These are phyloP conservation scores for Ophiocordyceps sinensis DNA, from an alignment of 2,329 filamentous ascomycete species.

Conservation along the genomic window DNA sequence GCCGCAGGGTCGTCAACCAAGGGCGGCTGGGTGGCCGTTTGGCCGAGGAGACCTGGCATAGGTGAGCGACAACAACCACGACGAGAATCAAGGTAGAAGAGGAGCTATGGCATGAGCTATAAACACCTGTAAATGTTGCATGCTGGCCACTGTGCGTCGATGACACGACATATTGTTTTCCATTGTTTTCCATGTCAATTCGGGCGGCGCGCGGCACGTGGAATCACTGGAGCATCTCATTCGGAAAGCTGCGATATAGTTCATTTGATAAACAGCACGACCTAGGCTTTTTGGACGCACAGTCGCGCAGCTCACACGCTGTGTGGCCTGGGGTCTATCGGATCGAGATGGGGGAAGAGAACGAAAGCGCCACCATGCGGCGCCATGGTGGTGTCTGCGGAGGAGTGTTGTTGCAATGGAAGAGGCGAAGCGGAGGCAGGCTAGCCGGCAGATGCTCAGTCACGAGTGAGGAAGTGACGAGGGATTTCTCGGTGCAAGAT, in stretches of 20 bases:
- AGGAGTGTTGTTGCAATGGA: too few relatives aligned
- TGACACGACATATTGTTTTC: conserved; percentile 10
- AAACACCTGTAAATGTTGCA: conserved; percentile 5
- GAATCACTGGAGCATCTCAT: conserved; percentile 3
- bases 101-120: conserved; percentile 3
- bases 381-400: too few relatives aligned
- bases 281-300: not conserved
- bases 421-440: too few relatives aligned
- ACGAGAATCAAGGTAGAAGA: conserved; percentile 28
- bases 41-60: conserved; percentile 17
- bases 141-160: conserved; percentile 8
- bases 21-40: conserved; percentile 20
- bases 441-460: too few relatives aligned
- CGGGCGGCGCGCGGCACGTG: conserved; percentile 5
- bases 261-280: conserved; percentile 4
- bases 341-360: too few relatives aligned
- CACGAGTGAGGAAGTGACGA: too few relatives aligned
- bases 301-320: not conserved
- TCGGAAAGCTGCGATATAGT: conserved; percentile 6
- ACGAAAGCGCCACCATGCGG: too few relatives aligned
- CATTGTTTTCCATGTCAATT: conserved; percentile 9
- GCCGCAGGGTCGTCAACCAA: conserved; percentile 27
- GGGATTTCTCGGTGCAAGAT: too few relatives aligned
- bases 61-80: conserved; percentile 19
- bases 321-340: not conserved